Evolutionary conservation across 2,329 filamentous ascomycete species (phyloP), one percentile per base, ranked within the genome.

Genomic region (Zasmidium angulare): DNA sequence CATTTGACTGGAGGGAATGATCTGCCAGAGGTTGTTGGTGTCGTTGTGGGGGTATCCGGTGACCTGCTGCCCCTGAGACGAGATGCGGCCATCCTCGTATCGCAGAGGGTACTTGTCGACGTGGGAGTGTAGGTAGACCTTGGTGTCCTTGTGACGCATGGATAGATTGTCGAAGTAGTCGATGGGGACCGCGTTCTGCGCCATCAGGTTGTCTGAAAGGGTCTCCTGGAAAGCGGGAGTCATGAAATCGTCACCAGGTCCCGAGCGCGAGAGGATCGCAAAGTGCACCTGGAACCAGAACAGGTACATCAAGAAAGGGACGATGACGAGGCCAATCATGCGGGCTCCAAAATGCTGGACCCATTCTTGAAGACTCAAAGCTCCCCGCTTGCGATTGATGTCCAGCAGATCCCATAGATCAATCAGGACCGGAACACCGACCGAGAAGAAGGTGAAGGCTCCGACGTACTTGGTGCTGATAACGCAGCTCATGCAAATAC

Each of bases 251-350:
- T 99, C 95, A 55, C 95, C 95, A 48, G 95, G 93, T 36, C 95
- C 95, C 54, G 95, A 98, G 61, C 88, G 85, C 66, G 80, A 89
- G 63, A 99, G 83, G 69, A 99, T 91, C 48, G 91, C 84, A 76
- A 99, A 99, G 79, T 99, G 95, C 26, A 99, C 93, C 82, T 99
- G 95, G 87, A 99, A 99, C 95, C 95, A 99, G 83, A 99, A 98
- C 50, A 99, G 85, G 77, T 99, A 99, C 78, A 99, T 96, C 71
- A 98, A 82, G 82, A 99, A 97, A 14, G 95, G 95, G 67, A 98
- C 85, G 66, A 96, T 75, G 68, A 98, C 91, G 57, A 99, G 82
- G 14, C 90, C 93, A 64, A 96, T 81, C n/a, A 88, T 85, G 54
- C 95, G 90, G 63, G 95, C 95, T 43, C 81, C 84, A 74, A 99